Evolutionary conservation across 2,329 filamentous ascomycete genomes (phyloP).

Genomic region (Furcasterigmium sp.): DNA sequence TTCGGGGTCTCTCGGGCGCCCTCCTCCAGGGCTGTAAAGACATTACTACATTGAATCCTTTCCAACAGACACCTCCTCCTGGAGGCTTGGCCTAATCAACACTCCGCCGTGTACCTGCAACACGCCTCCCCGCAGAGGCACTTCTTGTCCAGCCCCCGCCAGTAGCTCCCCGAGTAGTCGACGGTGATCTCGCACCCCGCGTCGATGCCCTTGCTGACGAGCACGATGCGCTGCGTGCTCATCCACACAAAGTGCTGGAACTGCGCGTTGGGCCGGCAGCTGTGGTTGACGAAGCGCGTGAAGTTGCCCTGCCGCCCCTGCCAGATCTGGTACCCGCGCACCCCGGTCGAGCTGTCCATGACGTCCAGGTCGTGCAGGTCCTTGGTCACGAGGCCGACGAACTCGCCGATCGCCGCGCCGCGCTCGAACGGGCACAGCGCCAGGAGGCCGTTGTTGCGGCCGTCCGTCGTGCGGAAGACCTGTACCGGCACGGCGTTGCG

Average conservation of each 20-base stretch:
- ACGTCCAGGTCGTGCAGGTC: conserved; percentile 47
- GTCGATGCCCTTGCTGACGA: conserved; percentile 49
- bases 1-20: too few relatives aligned
- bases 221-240: conserved; percentile 46
- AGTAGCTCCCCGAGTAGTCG: conserved; percentile 54
- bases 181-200: conserved; percentile 51
- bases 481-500: conserved; percentile 35
- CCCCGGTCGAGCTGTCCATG: conserved; percentile 39
- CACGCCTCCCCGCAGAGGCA: conserved; percentile 49
- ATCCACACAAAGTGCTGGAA: conserved; percentile 53
- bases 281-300: conserved; percentile 55
- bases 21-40: too few relatives aligned
- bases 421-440: conserved; percentile 42
- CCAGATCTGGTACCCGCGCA: conserved; percentile 47
- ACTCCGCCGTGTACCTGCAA: conserved; percentile 46
- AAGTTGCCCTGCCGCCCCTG: conserved; percentile 52
- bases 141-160: conserved; percentile 47
- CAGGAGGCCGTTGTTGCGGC: conserved; percentile 48
- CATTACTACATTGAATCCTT: too few relatives aligned
- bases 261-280: conserved; percentile 51
- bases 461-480: conserved; percentile 44
- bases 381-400: conserved; percentile 48
- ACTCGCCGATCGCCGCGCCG: conserved; percentile 48
- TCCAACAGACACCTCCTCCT: too few relatives aligned
- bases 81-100: too few relatives aligned